Evolutionary conservation across 2,329 filamentous ascomycete genomes (phyloP).

Genomic region (Xylaria hypoxylon): DNA sequence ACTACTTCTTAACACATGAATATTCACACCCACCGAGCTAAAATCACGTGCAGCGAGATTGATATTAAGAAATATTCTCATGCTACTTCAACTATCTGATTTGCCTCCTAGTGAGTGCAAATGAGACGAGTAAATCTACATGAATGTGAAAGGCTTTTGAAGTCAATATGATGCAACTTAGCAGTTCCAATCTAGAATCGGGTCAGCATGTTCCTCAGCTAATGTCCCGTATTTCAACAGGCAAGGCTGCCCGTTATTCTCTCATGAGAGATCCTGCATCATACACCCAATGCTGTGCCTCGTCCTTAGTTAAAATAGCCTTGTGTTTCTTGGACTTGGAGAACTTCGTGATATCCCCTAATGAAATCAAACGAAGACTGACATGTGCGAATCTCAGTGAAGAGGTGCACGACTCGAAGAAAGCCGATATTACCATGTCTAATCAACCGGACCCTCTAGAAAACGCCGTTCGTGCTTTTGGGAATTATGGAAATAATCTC

Average conservation of each 20-base stretch:
- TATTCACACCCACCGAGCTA: slow-evolving; percentile 3
- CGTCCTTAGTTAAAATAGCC: slow-evolving; percentile 19
- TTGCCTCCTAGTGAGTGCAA: slow-evolving; percentile 46
- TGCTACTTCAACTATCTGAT: slow-evolving; percentile 44
- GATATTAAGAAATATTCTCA: slow-evolving; percentile 35
- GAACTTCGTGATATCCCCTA: slow-evolving; percentile 30
- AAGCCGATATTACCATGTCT: slow-evolving; percentile 49
- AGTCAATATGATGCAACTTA: slow-evolving; percentile 37
- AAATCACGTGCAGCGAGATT: not conserved
- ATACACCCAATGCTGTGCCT: slow-evolving; percentile 28
- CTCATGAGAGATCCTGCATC: slow-evolving; percentile 29
- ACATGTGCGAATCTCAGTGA: slow-evolving; percentile 40
- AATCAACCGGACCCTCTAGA: slow-evolving; percentile 51
- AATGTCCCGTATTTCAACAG: slow-evolving; percentile 34
- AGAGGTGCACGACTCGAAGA: slow-evolving; percentile 42
- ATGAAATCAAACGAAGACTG: slow-evolving; percentile 37
- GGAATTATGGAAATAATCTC: slow-evolving; percentile 40
- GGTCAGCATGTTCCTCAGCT: slow-evolving; percentile 47
- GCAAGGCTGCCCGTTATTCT: slow-evolving; percentile 29
- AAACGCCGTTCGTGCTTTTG: slow-evolving; percentile 53
- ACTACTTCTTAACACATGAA: not conserved
- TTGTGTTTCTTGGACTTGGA: slow-evolving; percentile 17
- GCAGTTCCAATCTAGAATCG: slow-evolving; percentile 47
- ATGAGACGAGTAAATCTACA: slow-evolving; percentile 41
- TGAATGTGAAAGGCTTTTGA: slow-evolving; percentile 39